Percentiles rank a stretch among this genome's conserved stretches.
phyloP scores from a whole-genome alignment of 768 basidiomycete genomes.

The Mycena vulgaris region DNA sequence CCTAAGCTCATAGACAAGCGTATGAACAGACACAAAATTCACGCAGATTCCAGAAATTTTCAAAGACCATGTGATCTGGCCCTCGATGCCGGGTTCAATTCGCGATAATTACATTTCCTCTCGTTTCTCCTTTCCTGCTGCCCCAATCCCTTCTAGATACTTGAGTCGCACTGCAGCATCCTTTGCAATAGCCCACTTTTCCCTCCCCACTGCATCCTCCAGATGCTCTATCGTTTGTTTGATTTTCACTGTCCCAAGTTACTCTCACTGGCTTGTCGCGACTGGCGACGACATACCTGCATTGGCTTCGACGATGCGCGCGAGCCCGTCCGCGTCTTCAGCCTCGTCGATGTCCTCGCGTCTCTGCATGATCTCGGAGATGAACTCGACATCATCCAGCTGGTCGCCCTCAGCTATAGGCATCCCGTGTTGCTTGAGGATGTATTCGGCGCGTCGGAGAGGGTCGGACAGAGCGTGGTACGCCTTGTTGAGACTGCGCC shows the following conservation, averaged over 20 bases:
- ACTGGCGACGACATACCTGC: conserved; percentile 56
- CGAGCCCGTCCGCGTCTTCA: conserved; percentile 62
- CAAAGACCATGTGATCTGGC: too few species aligned
- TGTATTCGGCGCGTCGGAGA: conserved; percentile 84
- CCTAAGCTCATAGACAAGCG: conserved; percentile 62
- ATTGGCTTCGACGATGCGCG: conserved; percentile 68
- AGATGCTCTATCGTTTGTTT: conserved; percentile 61
- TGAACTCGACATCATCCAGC: conserved; percentile 77
- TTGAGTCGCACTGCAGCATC: conserved; percentile 75
- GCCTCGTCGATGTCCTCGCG: conserved; percentile 85
- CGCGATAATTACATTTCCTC: neutral
- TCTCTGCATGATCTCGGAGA: conserved; percentile 84
- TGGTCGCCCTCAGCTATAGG: conserved; percentile 79
- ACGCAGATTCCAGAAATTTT: too few species aligned
- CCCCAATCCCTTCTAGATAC: conserved; percentile 78
- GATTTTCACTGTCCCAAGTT: conserved; percentile 64
- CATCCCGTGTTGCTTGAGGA: conserved; percentile 75
- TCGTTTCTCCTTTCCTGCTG: conserved; percentile 55
- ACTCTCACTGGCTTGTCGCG: neutral
- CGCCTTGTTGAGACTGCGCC: conserved; percentile 84
- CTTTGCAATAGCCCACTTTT: conserved; percentile 73
- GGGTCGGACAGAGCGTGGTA: conserved; percentile 85
- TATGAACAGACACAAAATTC: neutral
- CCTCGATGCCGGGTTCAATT: too few species aligned
- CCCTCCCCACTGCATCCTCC: conserved; percentile 61